Conservation (phyloP, 148 eudicot genomes). For the Rhododendron ferrugineum region DNA sequence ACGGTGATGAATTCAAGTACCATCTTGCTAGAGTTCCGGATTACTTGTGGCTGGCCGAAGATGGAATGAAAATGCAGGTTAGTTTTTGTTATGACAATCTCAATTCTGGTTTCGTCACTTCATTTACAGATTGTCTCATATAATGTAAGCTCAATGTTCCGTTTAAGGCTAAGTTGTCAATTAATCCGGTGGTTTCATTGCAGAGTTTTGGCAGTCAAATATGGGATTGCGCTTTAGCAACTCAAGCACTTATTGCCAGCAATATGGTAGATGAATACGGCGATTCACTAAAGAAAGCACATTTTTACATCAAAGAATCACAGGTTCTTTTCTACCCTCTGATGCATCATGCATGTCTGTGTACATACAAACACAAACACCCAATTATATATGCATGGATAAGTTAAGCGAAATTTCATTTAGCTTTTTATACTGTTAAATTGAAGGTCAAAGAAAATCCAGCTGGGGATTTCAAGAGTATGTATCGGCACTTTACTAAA, state of each 20-base stretch:
- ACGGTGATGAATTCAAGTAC: slow-evolving; percentile 39
- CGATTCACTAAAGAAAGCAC: slow-evolving; percentile 37
- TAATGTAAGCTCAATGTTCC: not conserved
- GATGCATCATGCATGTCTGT: not conserved
- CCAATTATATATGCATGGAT: not conserved
- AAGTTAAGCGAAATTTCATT: not conserved
- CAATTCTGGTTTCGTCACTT: not conserved
- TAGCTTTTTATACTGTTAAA: not conserved
- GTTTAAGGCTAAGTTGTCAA: not conserved
- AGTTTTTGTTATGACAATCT: not conserved
- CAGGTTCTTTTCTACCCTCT: slow-evolving; percentile 19
- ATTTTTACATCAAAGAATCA: slow-evolving; percentile 42
- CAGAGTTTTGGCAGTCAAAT: slow-evolving; percentile 48
- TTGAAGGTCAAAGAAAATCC: slow-evolving; percentile 38
- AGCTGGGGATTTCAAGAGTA: slow-evolving; percentile 23
- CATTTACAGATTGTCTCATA: not conserved
- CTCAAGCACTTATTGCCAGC: slow-evolving; percentile 41
- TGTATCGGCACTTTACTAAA: slow-evolving; percentile 43
- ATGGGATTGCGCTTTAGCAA: slow-evolving; percentile 43
- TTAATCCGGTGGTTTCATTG: not conserved
- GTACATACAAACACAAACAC: not conserved
- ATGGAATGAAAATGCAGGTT: slow-evolving; percentile 48
- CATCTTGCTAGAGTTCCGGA: slow-evolving; percentile 47
- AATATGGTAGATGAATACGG: slow-evolving; percentile 50
- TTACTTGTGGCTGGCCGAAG: slow-evolving; percentile 44